Base-by-base conservation (phyloP, 208 protist species). In the Naegleria fowleri region DNA sequence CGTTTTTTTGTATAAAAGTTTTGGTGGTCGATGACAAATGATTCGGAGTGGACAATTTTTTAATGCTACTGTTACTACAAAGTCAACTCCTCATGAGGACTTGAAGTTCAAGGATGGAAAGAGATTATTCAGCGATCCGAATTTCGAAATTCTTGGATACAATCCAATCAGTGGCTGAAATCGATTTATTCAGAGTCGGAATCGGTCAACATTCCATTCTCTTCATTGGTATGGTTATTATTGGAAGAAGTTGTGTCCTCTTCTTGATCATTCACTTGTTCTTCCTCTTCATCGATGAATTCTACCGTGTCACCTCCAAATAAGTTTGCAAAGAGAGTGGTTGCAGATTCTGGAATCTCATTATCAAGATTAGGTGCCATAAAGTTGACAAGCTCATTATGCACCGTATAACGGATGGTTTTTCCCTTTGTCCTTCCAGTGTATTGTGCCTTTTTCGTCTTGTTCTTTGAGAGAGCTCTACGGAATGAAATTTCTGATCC, bases 291-390 rank as follows among this genome's bases (percentile, higher is more conserved):
- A 0, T 79, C 67, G 6, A 36, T 25, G 36, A 36, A 79, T 79
- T 79, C 67, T 58, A 88, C 85, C 6, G 85, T 88, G 41, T 36
- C 43, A 39, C 85, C 85, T 58, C 85, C 85, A 38, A 88, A 88
- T 38, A 88, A 88, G 40, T 88, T 88, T 19, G 6, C n/a, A 58
- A 88, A 88, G n/a, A 88, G 43, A 15, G 39, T 88, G 15, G 19
- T n/a, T 29, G 85, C 85, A 38, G 85, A 88, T 38, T 88, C 43
- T 38, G 85, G 85, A 38, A 88, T 58, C 15, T 88, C 85, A 58
- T 51, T 15, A 33, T 89, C 86, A 33, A 79, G 6, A 38, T 48
- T 40, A 7, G 86, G 86, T 41, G 86, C 86, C 86, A 89, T 89
- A 67, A 89, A 89, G 19, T 40, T 40, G 5, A 89, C 86, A 11